Base-by-base conservation (phyloP, 352 stramenopile genomes). In the Pythium myriotylum region DNA sequence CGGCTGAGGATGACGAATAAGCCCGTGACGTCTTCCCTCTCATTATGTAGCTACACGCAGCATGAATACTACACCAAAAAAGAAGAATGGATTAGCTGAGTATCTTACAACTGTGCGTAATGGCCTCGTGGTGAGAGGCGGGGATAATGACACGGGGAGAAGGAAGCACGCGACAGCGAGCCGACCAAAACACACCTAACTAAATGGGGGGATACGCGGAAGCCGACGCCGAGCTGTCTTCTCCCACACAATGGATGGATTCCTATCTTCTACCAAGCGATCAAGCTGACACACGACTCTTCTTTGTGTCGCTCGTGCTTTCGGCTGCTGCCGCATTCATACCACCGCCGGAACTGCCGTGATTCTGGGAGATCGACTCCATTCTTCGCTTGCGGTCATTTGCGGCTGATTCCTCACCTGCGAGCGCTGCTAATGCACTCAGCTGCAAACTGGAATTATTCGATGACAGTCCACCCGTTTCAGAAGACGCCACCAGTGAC, bases 401-500 rank as follows among this genome's bases (percentile, higher is more conserved):
- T 4, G 72, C 69, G 0, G 63, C 74, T 23, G 81, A 89, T 35
- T 88, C 81, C 54, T 89, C 82, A 10, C 80, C 78, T 17, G 82
- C 82, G 27, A 89, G 75, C 16, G 76, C 79, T 2, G 80, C 83
- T 27, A 92, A 49, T 22, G 83, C 80, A 51, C 72, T 92, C 47
- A 90, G 50, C 60, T 92, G 82, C 55, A 92, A 47, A 48, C 77
- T 76, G 19, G 82, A 92, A 37, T 77, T 77, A 62, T 73, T 79
- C 3, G 69, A 81, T 3, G 68, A 60, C 39, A 79, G 72, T 4
- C 52, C 52, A 8, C 70, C 73, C n/a, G 72, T 80, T 67, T 92
- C 83, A 3, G 83, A 92, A 32, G 81, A 90, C 19, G 85, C 85
- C 41, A 94, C 84, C 1, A 94, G 72, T 54, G 86, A 94, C 47